phyloP scores from a whole-genome alignment of 2,329 filamentous ascomycete species.

The Aspergillus neoniger region DNA sequence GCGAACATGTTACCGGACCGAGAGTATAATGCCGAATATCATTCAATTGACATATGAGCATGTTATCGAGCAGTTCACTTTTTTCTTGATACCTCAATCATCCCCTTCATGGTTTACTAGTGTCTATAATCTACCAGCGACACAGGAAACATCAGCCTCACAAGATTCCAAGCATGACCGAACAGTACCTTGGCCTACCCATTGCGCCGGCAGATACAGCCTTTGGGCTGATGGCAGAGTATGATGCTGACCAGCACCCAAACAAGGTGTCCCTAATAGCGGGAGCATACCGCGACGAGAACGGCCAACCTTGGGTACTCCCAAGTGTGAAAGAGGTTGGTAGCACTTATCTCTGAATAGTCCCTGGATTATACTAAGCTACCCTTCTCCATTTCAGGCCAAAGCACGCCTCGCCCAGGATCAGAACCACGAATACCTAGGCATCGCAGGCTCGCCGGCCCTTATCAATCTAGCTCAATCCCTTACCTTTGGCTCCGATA shows the following conservation, averaged over 20 bases:
- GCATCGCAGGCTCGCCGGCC: not conserved
- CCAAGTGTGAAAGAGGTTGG: conserved; percentile 35
- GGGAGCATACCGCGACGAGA: conserved; percentile 46
- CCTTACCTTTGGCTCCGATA: not conserved
- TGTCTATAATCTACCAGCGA: too few species aligned
- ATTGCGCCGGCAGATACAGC: conserved; percentile 3
- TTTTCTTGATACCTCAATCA: too few species aligned
- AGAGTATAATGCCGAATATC: too few species aligned
- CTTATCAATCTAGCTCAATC: not conserved
- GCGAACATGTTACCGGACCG: too few species aligned
- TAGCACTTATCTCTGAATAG: too few species aligned
- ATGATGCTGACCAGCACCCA: conserved; percentile 24
- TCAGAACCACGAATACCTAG: not conserved
- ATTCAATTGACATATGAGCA: too few species aligned
- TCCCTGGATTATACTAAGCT: too few species aligned
- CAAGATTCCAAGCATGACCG: not conserved
- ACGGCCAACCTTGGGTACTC: conserved; percentile 41
- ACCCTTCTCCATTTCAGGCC: conserved; percentile 69
- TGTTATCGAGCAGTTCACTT: too few species aligned
- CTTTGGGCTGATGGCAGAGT: conserved; percentile 30
- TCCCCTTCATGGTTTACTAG: not conserved
- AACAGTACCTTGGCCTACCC: not conserved
- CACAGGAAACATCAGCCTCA: not conserved
- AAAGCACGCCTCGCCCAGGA: not conserved
- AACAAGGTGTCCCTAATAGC: conserved; percentile 44